Conservation (phyloP, 192 early-diverging fungal species). For the Backusella parvicylindrica region DNA sequence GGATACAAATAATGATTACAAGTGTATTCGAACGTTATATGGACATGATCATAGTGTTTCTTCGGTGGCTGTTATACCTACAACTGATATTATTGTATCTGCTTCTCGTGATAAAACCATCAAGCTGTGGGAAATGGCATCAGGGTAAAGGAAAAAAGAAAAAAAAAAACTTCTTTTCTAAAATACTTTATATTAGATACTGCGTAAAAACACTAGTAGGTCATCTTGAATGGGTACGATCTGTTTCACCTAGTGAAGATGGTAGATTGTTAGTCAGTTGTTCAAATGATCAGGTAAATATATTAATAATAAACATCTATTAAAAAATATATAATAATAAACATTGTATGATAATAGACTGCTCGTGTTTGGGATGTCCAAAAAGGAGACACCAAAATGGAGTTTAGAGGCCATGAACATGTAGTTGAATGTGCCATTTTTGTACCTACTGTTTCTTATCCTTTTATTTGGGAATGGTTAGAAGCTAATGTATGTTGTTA, state of each 20-base stretch:
- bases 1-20: constrained; percentile 82
- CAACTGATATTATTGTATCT: constrained; percentile 77
- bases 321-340: background rate
- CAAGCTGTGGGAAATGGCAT: constrained; percentile 83
- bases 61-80: constrained; percentile 67
- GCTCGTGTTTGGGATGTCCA: constrained; percentile 76
- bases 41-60: constrained; percentile 96
- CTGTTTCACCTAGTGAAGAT: constrained; percentile 63
- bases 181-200: constrained; percentile 45
- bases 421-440: constrained; percentile 91
- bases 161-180: background rate
- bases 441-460: constrained; percentile 66
- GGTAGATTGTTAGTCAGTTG: constrained; percentile 71
- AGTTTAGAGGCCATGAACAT: constrained; percentile 91
- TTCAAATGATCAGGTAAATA: constrained; percentile 80
- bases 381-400: constrained; percentile 71
- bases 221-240: constrained; percentile 89
- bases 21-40: constrained; percentile 80
- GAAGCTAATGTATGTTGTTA: constrained; percentile 48
- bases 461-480: constrained; percentile 65
- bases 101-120: constrained; percentile 89
- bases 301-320: background rate
- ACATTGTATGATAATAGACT: constrained; percentile 45
- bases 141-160: constrained; percentile 50
- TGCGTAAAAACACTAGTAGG: constrained; percentile 80